Base-by-base conservation (phyloP, 257 asterid species). In the Salvia miltiorrhiza region DNA sequence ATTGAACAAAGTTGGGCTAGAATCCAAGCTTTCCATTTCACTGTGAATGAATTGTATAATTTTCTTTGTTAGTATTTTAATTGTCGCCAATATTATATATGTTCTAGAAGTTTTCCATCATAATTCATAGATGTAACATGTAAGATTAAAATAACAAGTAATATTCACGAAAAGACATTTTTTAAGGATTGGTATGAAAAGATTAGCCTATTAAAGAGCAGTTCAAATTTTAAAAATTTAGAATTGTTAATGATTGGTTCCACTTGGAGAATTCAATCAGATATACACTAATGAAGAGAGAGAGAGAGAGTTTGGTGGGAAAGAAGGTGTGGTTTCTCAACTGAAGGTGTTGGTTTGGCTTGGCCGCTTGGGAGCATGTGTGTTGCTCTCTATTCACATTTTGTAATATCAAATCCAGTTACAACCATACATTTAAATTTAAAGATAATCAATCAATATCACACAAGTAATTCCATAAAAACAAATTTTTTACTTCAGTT, bases 291-390 rank as follows among this genome's bases (percentile, higher is more conserved):
- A n/a, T 9, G 65, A 68, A 1, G 65, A 55, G 57, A 55, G 47
- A 41, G 24, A 30, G 44, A 30, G 58, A 41, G 39, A 49, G 69
- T 76, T 76, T 65, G 81, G 81, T 76, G 71, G 74, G 71, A 56
- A 58, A 58, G 44, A 45, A 40, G 16, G 61, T 40, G 67, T 30
- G 4, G 55, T 50, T 40, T 20, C 33, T 56, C 52, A 40, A 58
- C 40, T 10, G 10, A n/a, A 39, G 50, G 54, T 41, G 66, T 48
- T 74, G n/a, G n/a, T n/a, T n/a, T 49, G 69, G 69, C 56, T 55
- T 44, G 49, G 50, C 58, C 10, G 8, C 1, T 47, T 41, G 44
- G 61, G 60, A n/a, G n/a, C 75, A 62, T 62, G 57, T 62, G 57
- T 62, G 62, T 58, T 43, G 9, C 9, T 0, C 39, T 14, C 10